phyloP scores from a whole-genome alignment of 495 filamentous ascomycete species.

The Hyaloscypha finlandica region DNA sequence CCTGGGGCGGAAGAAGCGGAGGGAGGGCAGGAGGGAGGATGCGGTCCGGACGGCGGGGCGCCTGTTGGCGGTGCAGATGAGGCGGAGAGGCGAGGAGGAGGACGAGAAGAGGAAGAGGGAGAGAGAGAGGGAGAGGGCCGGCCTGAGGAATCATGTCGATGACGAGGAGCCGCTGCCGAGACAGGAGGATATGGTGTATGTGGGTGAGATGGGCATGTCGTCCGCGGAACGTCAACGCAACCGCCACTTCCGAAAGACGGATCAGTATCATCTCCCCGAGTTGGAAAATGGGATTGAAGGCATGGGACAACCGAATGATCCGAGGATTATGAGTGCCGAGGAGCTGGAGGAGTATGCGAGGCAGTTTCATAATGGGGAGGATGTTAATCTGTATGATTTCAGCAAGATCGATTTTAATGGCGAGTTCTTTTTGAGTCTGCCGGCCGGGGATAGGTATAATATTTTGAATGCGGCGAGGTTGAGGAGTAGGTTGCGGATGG shows the following conservation, averaged over 20 bases:
- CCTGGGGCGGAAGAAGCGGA: slow-evolving; percentile 68
- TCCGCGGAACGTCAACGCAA: slow-evolving; percentile 70
- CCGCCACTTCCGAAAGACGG: slow-evolving; percentile 84
- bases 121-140: slow-evolving; percentile 18
- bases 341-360: slow-evolving; percentile 90
- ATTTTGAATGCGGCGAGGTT: slow-evolving; percentile 92
- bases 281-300: slow-evolving; percentile 71
- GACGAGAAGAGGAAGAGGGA: slow-evolving; percentile 61
- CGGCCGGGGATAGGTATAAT: slow-evolving; percentile 90
- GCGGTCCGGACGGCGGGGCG: slow-evolving; percentile 86
- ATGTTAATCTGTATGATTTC: slow-evolving; percentile 98
- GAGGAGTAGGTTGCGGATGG: slow-evolving; percentile 87
- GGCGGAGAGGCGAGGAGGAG: slow-evolving; percentile 83
- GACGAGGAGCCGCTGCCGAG: slow-evolving; percentile 69
- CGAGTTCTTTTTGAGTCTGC: slow-evolving; percentile 87
- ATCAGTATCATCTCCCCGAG: slow-evolving; percentile 92
- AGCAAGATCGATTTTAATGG: slow-evolving; percentile 97
- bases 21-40: slow-evolving; percentile 92
- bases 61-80: slow-evolving; percentile 89
- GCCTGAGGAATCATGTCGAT: slow-evolving; percentile 35
- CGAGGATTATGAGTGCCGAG: slow-evolving; percentile 89
- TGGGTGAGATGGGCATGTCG: slow-evolving; percentile 82
- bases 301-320: slow-evolving; percentile 90
- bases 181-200: slow-evolving; percentile 72
- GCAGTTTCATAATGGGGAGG: slow-evolving; percentile 90